Evolutionary conservation across 148 eudicot genomes (phyloP), one percentile per base, ranked within the genome.

Genomic region (Camellia granthamiana): DNA sequence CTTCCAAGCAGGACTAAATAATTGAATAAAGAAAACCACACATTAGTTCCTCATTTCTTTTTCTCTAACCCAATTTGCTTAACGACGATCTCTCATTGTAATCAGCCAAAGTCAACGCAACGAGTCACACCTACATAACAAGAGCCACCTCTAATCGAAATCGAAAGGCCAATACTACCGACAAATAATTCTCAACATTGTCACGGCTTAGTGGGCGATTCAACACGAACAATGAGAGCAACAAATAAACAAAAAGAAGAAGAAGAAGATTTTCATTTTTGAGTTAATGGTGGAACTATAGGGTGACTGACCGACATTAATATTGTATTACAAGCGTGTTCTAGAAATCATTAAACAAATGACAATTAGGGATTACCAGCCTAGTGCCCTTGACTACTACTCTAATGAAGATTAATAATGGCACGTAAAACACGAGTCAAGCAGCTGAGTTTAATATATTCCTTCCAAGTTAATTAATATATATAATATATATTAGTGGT

Each of bases 381-480:
- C 64, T 60, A 38, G 46, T 41, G 78, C 49, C 49, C 43, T 41
- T 43, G 78, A 47, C 10, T 56, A 67, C 51, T 18, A 16, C 21
- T 60, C 21, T 5, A 46, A 19, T 16, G 23, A 72, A 21, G 23
- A 72, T 23, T 6, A 66, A 66, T 66, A 3, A 60, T 75, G 3
- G 5, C 16, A 11, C 64, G 4, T 43, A 75, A 61, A 60, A 75
- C 78, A 75, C 78, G 68, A 75, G 68, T 75, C 78, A 75, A 75
- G 43, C 52, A 30, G 23, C 62, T 23, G 10, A 38, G 19, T 75
- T 75, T 60, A 75, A 47, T 58, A 75, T 15, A 69, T 6, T 63
- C 5, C 3, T 13, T 30, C 38, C 38, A 30, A 30, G 38, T 30
- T 30, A 30, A 30, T 30, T 30, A 30, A 30, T 30, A 30, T 30